Evolutionary conservation across 805 yeast species (phyloP), one percentile per base, ranked within the genome.

Genomic region (Wickerhamiella australiensis): DNA sequence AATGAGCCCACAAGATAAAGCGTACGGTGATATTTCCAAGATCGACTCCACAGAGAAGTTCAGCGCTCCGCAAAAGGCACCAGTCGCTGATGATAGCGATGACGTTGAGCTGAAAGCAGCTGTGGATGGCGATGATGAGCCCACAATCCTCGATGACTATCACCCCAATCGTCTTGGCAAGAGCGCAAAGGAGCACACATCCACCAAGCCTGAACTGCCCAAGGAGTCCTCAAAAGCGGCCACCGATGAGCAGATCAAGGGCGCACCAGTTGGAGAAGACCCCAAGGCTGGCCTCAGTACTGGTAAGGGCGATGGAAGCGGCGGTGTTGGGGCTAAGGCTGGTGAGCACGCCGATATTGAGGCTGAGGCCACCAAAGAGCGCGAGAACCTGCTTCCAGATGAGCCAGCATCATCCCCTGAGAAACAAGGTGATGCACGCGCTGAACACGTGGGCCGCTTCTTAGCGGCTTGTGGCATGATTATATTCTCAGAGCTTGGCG

Each of bases 401-500:
- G 47, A 18, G 17, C 21, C 18, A 11, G 18, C 46, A 31, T 29
- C 29, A 4, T 8, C 33, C 13, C 40, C 15, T 13, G 20, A 23
- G 42, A 29, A 12, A 33, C 8, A 31, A 5, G n/a, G 5, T 5
- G 38, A 33, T 20, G n/a, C 20, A 42, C 9, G 20, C 6, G 31
- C 20, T 17, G 48, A 36, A 20, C 40, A 21, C 12, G 15, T 33
- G 9, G 50, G 57, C 29, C 53, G 57, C 25, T 82, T 92, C 57
- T 58, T 84, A 52, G 78, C 90, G 80, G 77, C 97, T 1, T 69
- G 80, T 29, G 77, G 90, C 13, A 92, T 92, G 98, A 92, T 92
- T 61, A 68, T 85, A 27, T 84, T 87, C n/a, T 84, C 95, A 25
- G 99, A 92, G 66, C 82, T 92, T 52, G 98, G 98, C 52, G 99